Percentiles rank a stretch among this genome's conserved stretches.
phyloP scores from a whole-genome alignment of 2,329 filamentous ascomycete genomes.

The Claviceps cyperi region DNA sequence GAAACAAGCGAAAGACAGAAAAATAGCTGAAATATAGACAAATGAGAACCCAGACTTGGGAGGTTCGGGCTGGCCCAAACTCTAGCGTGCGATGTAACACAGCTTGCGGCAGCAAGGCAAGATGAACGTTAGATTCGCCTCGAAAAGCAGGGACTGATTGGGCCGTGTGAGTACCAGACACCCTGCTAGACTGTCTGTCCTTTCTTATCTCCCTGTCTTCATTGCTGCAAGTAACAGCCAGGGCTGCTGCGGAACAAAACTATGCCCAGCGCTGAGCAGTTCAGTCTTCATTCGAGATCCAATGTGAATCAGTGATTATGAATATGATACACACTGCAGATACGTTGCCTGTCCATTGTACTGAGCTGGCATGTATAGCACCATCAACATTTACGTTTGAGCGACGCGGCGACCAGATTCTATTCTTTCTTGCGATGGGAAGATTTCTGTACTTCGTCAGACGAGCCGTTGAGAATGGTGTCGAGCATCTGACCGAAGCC shows the following conservation, averaged over 20 bases:
- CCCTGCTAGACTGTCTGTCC: not conserved
- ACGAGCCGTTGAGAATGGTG: conserved; percentile 8
- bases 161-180: not conserved
- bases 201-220: not conserved
- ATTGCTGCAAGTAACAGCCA: not conserved
- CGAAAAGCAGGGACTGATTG: not conserved
- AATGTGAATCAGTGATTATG: not conserved
- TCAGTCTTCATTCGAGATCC: not conserved
- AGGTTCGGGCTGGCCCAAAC: not conserved
- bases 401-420: not conserved
- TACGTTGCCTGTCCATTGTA: not conserved
- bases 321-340: not conserved
- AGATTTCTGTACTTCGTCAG: conserved; percentile 6
- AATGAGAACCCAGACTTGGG: not conserved
- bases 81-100: not conserved
- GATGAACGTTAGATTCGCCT: not conserved
- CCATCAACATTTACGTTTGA: not conserved
- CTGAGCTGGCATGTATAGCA: not conserved
- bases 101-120: not conserved
- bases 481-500: conserved; percentile 8
- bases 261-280: not conserved
- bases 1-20: not conserved
- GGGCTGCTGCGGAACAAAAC: not conserved
- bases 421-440: not conserved
- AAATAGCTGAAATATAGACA: not conserved